Base-by-base conservation (phyloP, 2,329 filamentous ascomycete species). In the Alternaria novae-zelandiae region DNA sequence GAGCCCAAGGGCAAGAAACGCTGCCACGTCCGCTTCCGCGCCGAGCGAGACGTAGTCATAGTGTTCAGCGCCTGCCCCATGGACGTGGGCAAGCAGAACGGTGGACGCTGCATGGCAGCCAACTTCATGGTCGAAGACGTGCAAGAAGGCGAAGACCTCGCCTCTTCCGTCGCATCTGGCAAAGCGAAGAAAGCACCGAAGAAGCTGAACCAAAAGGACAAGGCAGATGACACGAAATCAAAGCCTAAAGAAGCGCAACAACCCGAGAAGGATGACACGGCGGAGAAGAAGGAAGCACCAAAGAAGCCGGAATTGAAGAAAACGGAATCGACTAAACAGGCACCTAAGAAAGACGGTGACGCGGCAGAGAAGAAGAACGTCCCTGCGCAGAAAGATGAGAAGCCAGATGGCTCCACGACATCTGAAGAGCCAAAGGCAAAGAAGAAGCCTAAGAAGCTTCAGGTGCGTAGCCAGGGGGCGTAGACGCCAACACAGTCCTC, bases 31-130 rank as follows among this genome's bases (percentile, higher is more conserved):
- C 65, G 74, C 2, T 78, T 80, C 64, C 49, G 71, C 6, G 79
- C 79, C 4, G 77, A 80, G 61, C 69, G 78, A 13, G 79, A 80
- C 51, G 63, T 79, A 3, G 78, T 80, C 0, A 65, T 80, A 0
- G 78, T 80, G 0, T 72, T 80, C 61, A 79, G 78, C 53, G 77
- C 79, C 10, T 80, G 79, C 57, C 79, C 79, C 8, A 80, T 79
- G 74, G 78, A 80, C 8, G 68, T 79, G 2, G 78, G 78, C 2
- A 64, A 64, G 17, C 76, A 78, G 63, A 80, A 80, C 43, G 78
- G 78, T 3, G 78, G 77, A 23, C 71, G 70, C 23, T 79, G 77
- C 56, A 80, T 80, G 78, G 78, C 78, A 6, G 77, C 76, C 23
- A 79, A 80, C 57, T 80, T 79, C 63, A 74, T 80, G 70, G 78